Percentiles rank a stretch among this genome's conserved stretches.
These are phyloP conservation scores for Paramarasmius palmivorus DNA, from an alignment of 1,284 basidiomycete genomes.

Conservation along the genomic window DNA sequence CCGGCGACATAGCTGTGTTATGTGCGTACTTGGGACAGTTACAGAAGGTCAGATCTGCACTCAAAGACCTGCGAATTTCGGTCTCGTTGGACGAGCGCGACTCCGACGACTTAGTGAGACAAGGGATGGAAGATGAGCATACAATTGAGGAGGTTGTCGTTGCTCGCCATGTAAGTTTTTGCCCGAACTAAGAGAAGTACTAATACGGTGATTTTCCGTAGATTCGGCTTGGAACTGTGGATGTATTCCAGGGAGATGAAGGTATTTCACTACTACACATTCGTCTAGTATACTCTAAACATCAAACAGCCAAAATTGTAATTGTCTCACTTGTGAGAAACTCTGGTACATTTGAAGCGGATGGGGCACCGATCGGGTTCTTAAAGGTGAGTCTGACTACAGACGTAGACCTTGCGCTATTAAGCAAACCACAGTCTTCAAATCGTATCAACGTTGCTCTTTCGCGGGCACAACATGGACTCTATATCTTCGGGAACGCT, in stretches of 20 bases:
- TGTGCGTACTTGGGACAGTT: conserved; percentile 79
- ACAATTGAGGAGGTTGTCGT: conserved; percentile 49
- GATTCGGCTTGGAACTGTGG: conserved; percentile 72
- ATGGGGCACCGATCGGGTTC: conserved; percentile 62
- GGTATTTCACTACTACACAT: conserved; percentile 36
- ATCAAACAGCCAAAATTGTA: conserved; percentile 42
- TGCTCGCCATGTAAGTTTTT: conserved; percentile 41
- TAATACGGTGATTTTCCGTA: conserved; percentile 22
- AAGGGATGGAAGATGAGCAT: conserved; percentile 40
- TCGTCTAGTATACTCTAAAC: neutral
- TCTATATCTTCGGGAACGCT: conserved; percentile 73
- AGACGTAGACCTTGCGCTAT: neutral
- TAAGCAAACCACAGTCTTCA: conserved; percentile 40
- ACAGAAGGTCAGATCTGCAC: conserved; percentile 51
- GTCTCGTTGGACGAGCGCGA: conserved; percentile 74
- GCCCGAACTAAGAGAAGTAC: neutral
- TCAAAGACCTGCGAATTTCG: conserved; percentile 46
- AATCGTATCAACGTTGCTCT: conserved; percentile 70
- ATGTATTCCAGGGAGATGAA: conserved; percentile 78
- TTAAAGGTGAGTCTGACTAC: conserved; percentile 46
- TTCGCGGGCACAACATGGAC: conserved; percentile 71
- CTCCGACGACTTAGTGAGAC: conserved; percentile 52
- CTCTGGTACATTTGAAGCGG: conserved; percentile 45
- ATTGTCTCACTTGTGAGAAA: conserved; percentile 75
- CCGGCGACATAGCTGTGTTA: conserved; percentile 74